phyloP scores from a whole-genome alignment of 371 early-diverging fungal species.

The Saksenaea vasiformis region DNA sequence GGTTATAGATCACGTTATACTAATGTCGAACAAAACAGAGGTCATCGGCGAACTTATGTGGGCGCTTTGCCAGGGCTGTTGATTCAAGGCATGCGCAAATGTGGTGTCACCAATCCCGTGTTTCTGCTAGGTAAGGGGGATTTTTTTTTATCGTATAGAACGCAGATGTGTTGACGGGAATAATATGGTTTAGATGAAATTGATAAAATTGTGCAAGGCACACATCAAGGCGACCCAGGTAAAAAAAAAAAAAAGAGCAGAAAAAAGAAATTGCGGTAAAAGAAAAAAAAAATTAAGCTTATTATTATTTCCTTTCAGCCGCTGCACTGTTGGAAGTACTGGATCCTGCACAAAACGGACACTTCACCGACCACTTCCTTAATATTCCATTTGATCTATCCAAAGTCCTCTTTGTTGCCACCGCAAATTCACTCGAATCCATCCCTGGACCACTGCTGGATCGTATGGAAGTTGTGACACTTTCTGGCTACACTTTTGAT shows the following conservation, averaged over 20 bases:
- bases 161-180: neutral
- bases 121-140: conserved; percentile 61
- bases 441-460: conserved; percentile 83
- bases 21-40: conserved; percentile 30
- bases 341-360: conserved; percentile 84
- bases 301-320: conserved; percentile 25
- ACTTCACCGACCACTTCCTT: conserved; percentile 80
- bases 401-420: conserved; percentile 83
- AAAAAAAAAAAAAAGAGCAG: conserved; percentile 1
- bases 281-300: neutral
- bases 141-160: neutral
- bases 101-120: conserved; percentile 81
- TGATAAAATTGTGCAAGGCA: conserved; percentile 75
- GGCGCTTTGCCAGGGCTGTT: conserved; percentile 87
- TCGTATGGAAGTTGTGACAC: conserved; percentile 83
- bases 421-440: conserved; percentile 78
- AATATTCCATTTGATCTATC: conserved; percentile 84
- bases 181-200: conserved; percentile 67
- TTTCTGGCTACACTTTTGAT: conserved; percentile 84
- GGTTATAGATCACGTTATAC: too few relatives aligned
- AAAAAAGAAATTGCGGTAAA: neutral
- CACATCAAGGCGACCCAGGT: conserved; percentile 79
- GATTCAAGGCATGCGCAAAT: conserved; percentile 73
- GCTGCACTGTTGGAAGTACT: conserved; percentile 86
- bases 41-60: conserved; percentile 89